Base-by-base conservation (phyloP, 83 land plant species). In the Diphasiastrum complanatum region DNA sequence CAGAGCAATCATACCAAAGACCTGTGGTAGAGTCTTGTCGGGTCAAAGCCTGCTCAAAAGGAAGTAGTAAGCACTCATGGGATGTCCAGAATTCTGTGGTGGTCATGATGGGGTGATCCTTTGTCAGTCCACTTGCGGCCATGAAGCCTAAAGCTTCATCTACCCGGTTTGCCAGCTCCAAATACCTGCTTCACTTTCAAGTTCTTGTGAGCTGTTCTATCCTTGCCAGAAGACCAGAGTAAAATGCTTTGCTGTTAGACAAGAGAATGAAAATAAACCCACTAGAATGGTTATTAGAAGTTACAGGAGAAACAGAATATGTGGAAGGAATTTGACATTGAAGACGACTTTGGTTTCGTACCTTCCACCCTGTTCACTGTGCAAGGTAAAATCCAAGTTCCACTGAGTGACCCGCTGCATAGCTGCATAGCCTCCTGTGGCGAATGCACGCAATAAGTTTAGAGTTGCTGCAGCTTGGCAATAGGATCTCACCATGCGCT, bases 71-170 rank as follows among this genome's bases (percentile, higher is more conserved):
- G 75, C 87, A 84, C 56, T 84, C 87, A 51, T 84, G 87, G 0
- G 87, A 84, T 2, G 87, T 84, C 77, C 79, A 84, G 71, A 84
- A 84, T 61, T 81, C 85, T 1, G 87, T 84, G 1, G 85, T 52
- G 1, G 76, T 84, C 87, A 84, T 84, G 50, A 84, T 65, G 12
- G 87, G 85, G 61, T 84, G 87, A 51, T 81, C 87, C 38, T 71
- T 45, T 41, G 87, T 81, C 33, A 84, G 71, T 1, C 77, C 84
- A 36, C 75, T 62, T 5, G 87, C 84, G 47, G 75, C 28, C 87
- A 84, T 84, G 67, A 84, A 84, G 10, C 87, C 87, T 31, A 84
- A 51, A 34, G 87, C 82, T 65, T 84, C 87, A 53, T 84, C 87
- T 22, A 84, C 87, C 0, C 82, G 67, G 70, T 78, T 60, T 0